Base-by-base conservation (phyloP, 2,329 filamentous ascomycete genomes). In the Blastomyces gilchristii region DNA sequence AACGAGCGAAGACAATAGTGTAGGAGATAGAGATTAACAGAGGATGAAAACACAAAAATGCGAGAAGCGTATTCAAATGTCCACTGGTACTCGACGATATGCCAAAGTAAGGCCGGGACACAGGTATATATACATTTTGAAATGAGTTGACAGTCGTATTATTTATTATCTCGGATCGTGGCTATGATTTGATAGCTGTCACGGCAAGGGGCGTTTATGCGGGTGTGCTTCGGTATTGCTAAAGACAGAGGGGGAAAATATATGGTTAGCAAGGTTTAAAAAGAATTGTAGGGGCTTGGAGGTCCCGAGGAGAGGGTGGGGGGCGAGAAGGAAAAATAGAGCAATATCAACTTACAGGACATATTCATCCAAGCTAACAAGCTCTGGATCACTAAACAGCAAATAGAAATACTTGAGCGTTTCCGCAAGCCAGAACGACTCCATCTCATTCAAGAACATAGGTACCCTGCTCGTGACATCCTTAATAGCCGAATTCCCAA, bases 401-500 rank as follows among this genome's bases (percentile, higher is more conserved):
- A 96, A 75, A 72, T 90, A 96, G 68, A 94, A 96, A 72, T 96
- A 96, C 79, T 96, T 97, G 68, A 96, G 79, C 54, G 91, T 96
- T 80, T 96, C 91, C 5, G 89, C 89, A 65, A 91, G 80, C 90
- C 91, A 96, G 75, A 96, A 96, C 71, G 88, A 93, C 78, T 96
- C 89, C 89, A 93, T 92, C 68, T 81, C 80, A 73, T 91, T 84
- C 49, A 75, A 72, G 62, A 81, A 77, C n/a, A 79, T 74, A 0
- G 91, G 85, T 25, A 91, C 91, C 47, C 60, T 34, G 53, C 65
- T 66, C 16, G 63, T 68, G 25, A 68, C 66, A 65, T 72, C 71
- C 12, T 58, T 62, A 22, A 74, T 62, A 5, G 67, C 90, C 12
- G 85, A 87, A 76, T 90, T 85, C 9, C 86, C 90, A 58, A 82